These are phyloP conservation scores for Dothistroma pini DNA, from an alignment of 2,329 filamentous ascomycete genomes.

Conservation along the genomic window DNA sequence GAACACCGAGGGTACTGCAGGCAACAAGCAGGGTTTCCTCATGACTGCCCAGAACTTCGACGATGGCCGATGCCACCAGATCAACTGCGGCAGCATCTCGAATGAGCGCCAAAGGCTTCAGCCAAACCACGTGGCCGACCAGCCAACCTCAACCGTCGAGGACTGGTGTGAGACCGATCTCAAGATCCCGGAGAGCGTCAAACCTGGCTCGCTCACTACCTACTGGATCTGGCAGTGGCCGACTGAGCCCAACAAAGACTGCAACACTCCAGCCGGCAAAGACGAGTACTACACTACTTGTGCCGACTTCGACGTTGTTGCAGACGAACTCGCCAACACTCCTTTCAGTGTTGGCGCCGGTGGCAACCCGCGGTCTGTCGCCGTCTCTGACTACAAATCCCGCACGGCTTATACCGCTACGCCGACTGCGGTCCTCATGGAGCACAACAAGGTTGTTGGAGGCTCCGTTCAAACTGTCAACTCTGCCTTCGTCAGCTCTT, in stretches of 20 bases:
- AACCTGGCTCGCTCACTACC: conserved; percentile 67
- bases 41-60: conserved; percentile 79
- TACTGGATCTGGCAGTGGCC: conserved; percentile 99
- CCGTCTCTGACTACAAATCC: conserved; percentile 39
- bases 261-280: conserved; percentile 45
- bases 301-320: conserved; percentile 51
- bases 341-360: conserved; percentile 23
- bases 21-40: conserved; percentile 71
- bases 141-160: conserved; percentile 44
- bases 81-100: conserved; percentile 60
- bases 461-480: conserved; percentile 15
- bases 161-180: conserved; percentile 81
- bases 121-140: conserved; percentile 53
- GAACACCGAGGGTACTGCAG: conserved; percentile 76
- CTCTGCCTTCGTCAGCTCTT: conserved; percentile 23
- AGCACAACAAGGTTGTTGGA: conserved; percentile 20
- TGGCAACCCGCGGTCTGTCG: conserved; percentile 40
- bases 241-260: conserved; percentile 44
- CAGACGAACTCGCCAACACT: conserved; percentile 16
- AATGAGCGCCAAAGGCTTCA: conserved; percentile 55
- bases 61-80: conserved; percentile 85
- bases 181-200: conserved; percentile 63
- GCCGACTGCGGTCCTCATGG: conserved; percentile 23
- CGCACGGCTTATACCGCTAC: conserved; percentile 39
- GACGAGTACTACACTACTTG: conserved; percentile 60